phyloP scores from a whole-genome alignment of 164 flowering plant genomes.

The Aristolochia californica region DNA sequence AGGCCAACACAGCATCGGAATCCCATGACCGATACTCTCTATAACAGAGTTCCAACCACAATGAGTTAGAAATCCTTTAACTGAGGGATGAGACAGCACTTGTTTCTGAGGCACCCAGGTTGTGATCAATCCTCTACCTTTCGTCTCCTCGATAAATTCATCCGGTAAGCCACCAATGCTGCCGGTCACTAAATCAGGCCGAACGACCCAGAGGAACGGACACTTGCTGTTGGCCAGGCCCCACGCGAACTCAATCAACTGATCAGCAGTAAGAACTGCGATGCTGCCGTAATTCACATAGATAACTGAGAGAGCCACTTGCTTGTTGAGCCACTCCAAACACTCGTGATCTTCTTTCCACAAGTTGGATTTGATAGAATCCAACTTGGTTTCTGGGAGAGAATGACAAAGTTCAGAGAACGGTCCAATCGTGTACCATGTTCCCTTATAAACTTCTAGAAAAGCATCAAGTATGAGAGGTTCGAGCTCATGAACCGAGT shows the following conservation, averaged over 20 bases:
- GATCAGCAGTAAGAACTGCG: constrained; percentile 16
- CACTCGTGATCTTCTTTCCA: constrained; percentile 32
- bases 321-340: constrained; percentile 24
- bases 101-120: constrained; percentile 13
- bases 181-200: constrained; percentile 41
- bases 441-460: too few species aligned
- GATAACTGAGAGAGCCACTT: constrained; percentile 19
- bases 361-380: constrained; percentile 5
- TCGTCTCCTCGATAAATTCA: constrained; percentile 10
- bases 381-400: not conserved
- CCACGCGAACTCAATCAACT: constrained; percentile 32
- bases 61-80: constrained; percentile 13
- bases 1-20: constrained; percentile 16
- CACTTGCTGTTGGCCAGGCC: constrained; percentile 30
- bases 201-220: constrained; percentile 39
- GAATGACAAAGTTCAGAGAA: constrained; percentile 1
- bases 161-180: constrained; percentile 11
- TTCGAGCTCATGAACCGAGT: constrained; percentile 17
- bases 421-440: constrained; percentile 22
- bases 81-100: constrained; percentile 10
- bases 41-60: constrained; percentile 12
- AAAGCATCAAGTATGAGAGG: too few species aligned
- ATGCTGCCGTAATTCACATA: constrained; percentile 37
- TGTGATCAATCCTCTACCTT: constrained; percentile 10
- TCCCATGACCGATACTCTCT: constrained; percentile 11